These are phyloP conservation scores for Phialemoniopsis sp. DNA, from an alignment of 2,329 filamentous ascomycete genomes.

Conservation along the genomic window DNA sequence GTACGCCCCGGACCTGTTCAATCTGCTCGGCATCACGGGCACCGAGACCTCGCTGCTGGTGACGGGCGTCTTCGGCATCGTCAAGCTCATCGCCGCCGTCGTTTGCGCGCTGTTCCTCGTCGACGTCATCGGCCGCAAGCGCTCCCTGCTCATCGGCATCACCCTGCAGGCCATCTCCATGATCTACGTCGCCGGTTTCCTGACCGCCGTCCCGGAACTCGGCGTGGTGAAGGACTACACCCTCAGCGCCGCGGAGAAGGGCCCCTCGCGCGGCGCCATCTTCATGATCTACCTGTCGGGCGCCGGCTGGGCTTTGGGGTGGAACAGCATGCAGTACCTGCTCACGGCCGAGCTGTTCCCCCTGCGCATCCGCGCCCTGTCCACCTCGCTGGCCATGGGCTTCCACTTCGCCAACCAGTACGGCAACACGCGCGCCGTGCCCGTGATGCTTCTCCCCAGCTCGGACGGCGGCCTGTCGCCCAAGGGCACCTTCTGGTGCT, in stretches of 20 bases:
- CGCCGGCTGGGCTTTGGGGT: constrained; percentile 64
- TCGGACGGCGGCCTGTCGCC: constrained; percentile 41
- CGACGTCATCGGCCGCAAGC: constrained; percentile 71
- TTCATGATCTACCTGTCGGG: constrained; percentile 63
- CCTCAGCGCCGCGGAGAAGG: constrained; percentile 42
- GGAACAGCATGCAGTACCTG: constrained; percentile 74
- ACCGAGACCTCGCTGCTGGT: constrained; percentile 65
- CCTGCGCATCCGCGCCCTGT: constrained; percentile 64
- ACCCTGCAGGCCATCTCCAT: constrained; percentile 54
- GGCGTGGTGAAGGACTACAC: constrained; percentile 41
- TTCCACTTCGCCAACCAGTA: constrained; percentile 77
- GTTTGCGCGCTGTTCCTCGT: constrained; percentile 72
- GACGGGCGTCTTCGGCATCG: constrained; percentile 69
- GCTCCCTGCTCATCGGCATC: constrained; percentile 55
- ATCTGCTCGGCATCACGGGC: constrained; percentile 63
- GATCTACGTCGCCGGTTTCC: constrained; percentile 56
- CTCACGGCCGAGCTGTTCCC: constrained; percentile 75
- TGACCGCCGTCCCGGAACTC: constrained; percentile 54
- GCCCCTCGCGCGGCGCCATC: constrained; percentile 60
- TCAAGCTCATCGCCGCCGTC: constrained; percentile 64
- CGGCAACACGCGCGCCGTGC: constrained; percentile 69
- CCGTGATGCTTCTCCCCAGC: constrained; percentile 61
- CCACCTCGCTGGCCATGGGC: constrained; percentile 68
- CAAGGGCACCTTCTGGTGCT: constrained; percentile 73
- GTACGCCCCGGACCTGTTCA: constrained; percentile 70